Evolutionary conservation across 2,329 filamentous ascomycete genomes (phyloP).

Genomic region (Aspergillus amoenus): DNA sequence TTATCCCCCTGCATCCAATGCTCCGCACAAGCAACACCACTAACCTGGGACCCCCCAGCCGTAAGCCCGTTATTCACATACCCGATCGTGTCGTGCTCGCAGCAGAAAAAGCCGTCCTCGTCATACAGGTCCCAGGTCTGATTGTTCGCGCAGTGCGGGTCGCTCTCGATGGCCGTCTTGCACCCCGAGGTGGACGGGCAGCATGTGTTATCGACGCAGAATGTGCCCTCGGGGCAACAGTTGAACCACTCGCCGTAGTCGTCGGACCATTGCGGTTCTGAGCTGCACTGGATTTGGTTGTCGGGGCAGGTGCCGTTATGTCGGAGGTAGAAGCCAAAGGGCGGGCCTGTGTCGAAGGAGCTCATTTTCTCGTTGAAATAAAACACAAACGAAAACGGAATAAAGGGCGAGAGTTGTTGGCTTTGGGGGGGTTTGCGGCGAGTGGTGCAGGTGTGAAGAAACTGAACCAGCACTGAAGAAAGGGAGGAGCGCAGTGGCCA

Average conservation of each 20-base stretch:
- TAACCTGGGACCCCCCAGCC: too few species aligned
- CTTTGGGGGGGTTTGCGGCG: too few species aligned
- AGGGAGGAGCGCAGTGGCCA: too few species aligned
- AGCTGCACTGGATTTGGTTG: not conserved
- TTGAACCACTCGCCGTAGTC: not conserved
- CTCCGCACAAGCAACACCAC: not conserved
- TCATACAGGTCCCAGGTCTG: not conserved
- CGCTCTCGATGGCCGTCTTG: not conserved
- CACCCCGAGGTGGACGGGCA: not conserved
- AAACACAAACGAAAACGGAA: too few species aligned
- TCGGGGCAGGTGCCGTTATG: not conserved
- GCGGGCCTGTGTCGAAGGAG: not conserved
- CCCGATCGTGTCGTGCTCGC: not conserved
- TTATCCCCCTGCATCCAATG: not conserved
- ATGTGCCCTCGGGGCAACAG: not conserved
- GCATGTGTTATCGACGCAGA: not conserved
- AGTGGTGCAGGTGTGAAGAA: too few species aligned
- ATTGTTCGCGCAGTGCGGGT: constrained; percentile 2
- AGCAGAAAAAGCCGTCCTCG: not conserved
- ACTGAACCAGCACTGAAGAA: too few species aligned
- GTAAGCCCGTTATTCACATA: not conserved
- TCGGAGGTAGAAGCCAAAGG: not conserved
- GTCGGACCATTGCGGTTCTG: not conserved
- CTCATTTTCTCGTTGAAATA: not conserved
- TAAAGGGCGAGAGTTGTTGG: too few species aligned